Percentiles rank a stretch among this genome's conserved stretches.
These are phyloP conservation scores for Irpex rosettiformis DNA, from an alignment of 1,284 basidiomycete genomes.

Conservation along the genomic window DNA sequence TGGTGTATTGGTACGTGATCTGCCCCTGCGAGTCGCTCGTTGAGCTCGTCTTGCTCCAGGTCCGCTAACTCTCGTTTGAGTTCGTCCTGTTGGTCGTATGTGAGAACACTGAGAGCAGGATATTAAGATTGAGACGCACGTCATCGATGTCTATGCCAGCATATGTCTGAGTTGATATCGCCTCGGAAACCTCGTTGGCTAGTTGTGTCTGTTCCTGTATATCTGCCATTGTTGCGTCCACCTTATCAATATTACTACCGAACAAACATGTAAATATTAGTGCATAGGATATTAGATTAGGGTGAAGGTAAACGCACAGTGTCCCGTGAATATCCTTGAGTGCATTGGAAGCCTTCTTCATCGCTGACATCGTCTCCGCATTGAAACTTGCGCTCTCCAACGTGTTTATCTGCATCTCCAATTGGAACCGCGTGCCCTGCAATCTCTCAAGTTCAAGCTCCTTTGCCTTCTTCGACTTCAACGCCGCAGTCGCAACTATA, in stretches of 20 bases:
- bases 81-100: conserved; percentile 58
- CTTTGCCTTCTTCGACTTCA: conserved; percentile 91
- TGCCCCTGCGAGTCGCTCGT: conserved; percentile 84
- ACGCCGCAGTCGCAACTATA: conserved; percentile 87
- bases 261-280: not conserved
- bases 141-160: conserved; percentile 72
- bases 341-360: conserved; percentile 95
- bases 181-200: conserved; percentile 94
- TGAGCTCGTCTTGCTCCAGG: conserved; percentile 89
- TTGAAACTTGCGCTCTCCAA: conserved; percentile 98
- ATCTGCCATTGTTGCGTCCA: conserved; percentile 88
- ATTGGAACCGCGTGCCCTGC: conserved; percentile 84
- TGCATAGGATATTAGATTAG: conserved; percentile 7
- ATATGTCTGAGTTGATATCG: conserved; percentile 81
- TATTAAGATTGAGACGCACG: conserved; percentile 38
- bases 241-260: conserved; percentile 82
- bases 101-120: conserved; percentile 8
- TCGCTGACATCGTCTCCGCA: conserved; percentile 95
- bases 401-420: conserved; percentile 97
- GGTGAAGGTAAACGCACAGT: conserved; percentile 63
- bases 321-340: conserved; percentile 91
- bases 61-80: conserved; percentile 85
- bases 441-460: conserved; percentile 89
- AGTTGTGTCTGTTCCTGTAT: conserved; percentile 94
- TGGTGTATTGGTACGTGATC: conserved; percentile 89